phyloP scores from a whole-genome alignment of 2,329 filamentous ascomycete genomes.

The Aureobasidium zeae region DNA sequence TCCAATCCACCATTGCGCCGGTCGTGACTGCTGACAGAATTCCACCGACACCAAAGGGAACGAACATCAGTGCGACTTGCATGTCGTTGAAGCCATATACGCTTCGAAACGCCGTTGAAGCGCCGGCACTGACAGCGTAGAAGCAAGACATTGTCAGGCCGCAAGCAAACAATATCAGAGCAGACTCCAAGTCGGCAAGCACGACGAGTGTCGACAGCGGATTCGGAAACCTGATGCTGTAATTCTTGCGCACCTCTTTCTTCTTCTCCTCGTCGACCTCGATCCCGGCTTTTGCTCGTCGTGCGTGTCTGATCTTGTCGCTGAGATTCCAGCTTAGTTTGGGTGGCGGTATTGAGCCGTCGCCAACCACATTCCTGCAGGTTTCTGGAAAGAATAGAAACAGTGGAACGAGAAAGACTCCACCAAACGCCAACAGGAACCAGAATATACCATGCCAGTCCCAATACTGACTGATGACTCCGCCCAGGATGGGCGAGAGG shows the following conservation, averaged over 20 bases:
- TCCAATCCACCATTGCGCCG: constrained; percentile 36
- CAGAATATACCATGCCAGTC: constrained; percentile 63
- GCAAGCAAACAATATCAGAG: constrained; percentile 31
- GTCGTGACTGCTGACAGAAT: constrained; percentile 33
- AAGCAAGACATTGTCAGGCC: constrained; percentile 34
- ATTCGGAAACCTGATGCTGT: constrained; percentile 23
- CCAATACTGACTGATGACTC: constrained; percentile 52
- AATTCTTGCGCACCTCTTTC: constrained; percentile 21
- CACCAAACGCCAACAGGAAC: constrained; percentile 51
- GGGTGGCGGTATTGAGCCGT: constrained; percentile 50
- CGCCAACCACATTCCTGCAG: constrained; percentile 45
- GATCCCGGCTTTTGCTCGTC: constrained; percentile 19
- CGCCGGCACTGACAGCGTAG: constrained; percentile 35
- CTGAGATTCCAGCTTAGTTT: constrained; percentile 50
- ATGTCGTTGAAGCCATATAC: constrained; percentile 34
- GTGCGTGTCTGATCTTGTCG: constrained; percentile 29
- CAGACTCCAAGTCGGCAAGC: constrained; percentile 27
- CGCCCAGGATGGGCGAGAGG: constrained; percentile 54
- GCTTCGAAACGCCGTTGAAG: constrained; percentile 29
- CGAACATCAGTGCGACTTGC: constrained; percentile 35
- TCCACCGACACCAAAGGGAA: constrained; percentile 35
- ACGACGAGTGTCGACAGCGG: constrained; percentile 24
- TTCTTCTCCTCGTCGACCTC: constrained; percentile 21
- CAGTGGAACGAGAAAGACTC: constrained; percentile 45
- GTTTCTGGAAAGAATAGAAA: constrained; percentile 48